phyloP scores from a whole-genome alignment of 805 yeast genomes.

The Starmerella floris region DNA sequence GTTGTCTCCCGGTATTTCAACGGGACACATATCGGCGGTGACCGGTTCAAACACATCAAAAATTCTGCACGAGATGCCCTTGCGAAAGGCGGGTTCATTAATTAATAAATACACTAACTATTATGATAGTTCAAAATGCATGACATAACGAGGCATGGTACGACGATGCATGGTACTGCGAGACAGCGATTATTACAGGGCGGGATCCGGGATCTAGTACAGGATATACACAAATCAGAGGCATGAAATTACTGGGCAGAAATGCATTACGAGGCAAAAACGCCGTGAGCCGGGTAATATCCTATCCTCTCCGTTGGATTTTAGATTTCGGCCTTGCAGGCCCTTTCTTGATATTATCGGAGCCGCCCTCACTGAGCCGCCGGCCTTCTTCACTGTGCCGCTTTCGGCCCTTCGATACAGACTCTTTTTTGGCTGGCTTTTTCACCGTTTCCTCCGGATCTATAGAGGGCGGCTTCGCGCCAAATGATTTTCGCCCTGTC shows the following conservation, averaged over 20 bases:
- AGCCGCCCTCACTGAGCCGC: neutral
- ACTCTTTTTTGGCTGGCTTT: neutral
- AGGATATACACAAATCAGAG: too few species aligned
- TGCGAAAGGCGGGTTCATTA: conserved; percentile 43
- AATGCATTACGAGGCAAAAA: too few species aligned
- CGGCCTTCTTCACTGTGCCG: neutral
- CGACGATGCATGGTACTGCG: too few species aligned
- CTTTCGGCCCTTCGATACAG: neutral
- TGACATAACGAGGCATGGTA: too few species aligned
- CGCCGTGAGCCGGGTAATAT: too few species aligned
- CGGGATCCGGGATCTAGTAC: too few species aligned
- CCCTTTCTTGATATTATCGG: neutral
- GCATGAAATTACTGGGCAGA: too few species aligned
- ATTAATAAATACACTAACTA: conserved; percentile 6
- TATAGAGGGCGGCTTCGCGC: conserved; percentile 1
- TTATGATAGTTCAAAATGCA: too few species aligned
- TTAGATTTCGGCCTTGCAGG: neutral
- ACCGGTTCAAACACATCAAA: conserved; percentile 79
- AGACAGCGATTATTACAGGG: too few species aligned
- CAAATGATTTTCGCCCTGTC: conserved; percentile 8
- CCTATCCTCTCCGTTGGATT: too few species aligned
- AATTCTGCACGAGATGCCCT: conserved; percentile 78
- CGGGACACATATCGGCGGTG: conserved; percentile 84
- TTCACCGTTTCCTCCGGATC: conserved; percentile 6
- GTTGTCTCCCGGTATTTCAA: conserved; percentile 89